Evolutionary conservation across 179 eudicot genomes (phyloP).

Genomic region (Kewa caespitosa): DNA sequence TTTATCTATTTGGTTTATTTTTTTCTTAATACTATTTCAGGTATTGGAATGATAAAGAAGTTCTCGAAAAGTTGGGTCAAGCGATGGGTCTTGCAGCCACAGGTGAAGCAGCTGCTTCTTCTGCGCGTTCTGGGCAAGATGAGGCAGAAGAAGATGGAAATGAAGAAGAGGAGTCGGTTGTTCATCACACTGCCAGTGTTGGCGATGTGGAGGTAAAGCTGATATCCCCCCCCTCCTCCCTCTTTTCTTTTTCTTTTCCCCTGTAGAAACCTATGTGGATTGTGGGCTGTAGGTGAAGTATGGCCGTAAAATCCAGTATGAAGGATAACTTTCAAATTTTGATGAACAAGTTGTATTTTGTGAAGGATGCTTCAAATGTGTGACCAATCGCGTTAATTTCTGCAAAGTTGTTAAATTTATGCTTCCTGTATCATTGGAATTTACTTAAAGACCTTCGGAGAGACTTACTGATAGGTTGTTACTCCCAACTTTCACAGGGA

Average conservation of each 20-base stretch:
- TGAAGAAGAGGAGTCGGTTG: conserved; percentile 92
- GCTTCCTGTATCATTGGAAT: background rate
- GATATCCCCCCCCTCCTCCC: background rate
- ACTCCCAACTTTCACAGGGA: conserved; percentile 40
- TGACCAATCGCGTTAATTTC: background rate
- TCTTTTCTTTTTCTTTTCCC: background rate
- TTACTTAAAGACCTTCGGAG: background rate
- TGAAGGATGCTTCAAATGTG: background rate
- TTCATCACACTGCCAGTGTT: conserved; percentile 91
- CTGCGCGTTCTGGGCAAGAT: conserved; percentile 50
- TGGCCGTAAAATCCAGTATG: background rate
- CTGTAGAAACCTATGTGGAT: background rate
- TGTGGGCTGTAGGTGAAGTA: background rate
- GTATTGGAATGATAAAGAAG: conserved; percentile 97
- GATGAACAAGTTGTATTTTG: too few relatives aligned
- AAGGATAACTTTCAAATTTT: background rate
- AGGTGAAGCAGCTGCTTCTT: conserved; percentile 60
- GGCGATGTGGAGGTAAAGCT: conserved; percentile 84
- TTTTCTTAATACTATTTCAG: conserved; percentile 32
- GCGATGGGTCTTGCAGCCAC: conserved; percentile 90
- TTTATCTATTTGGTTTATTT: background rate
- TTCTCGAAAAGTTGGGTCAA: conserved; percentile 90
- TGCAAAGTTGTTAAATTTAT: background rate
- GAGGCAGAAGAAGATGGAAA: conserved; percentile 72
- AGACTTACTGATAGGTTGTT: background rate